These are phyloP conservation scores for Podaxis carcinomalis DNA, from an alignment of 768 basidiomycete species.

Conservation along the genomic window DNA sequence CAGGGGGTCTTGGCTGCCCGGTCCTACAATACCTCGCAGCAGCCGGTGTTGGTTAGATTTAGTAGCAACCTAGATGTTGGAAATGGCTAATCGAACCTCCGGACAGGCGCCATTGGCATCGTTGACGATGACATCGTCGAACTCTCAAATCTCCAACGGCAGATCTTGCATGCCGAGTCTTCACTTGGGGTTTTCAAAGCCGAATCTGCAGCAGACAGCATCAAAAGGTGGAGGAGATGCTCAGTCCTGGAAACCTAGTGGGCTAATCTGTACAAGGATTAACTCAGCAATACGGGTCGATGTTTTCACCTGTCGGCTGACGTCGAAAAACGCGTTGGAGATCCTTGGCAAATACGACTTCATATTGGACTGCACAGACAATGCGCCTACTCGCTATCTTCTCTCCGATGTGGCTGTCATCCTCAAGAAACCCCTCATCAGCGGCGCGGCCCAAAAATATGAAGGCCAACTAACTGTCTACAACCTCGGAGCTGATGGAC, in stretches of 20 bases:
- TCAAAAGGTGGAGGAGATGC: slow-evolving; percentile 47
- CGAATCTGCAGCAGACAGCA: slow-evolving; percentile 68
- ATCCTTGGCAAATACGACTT: slow-evolving; percentile 65
- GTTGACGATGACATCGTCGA: slow-evolving; percentile 89
- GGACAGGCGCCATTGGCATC: slow-evolving; percentile 76
- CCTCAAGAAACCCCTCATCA: slow-evolving; percentile 79
- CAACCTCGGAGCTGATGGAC: slow-evolving; percentile 64
- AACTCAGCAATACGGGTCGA: slow-evolving; percentile 69
- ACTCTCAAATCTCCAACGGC: slow-evolving; percentile 86
- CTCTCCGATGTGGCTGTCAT: slow-evolving; percentile 81
- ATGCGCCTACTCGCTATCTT: slow-evolving; percentile 87
- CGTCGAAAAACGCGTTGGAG: slow-evolving; percentile 57
- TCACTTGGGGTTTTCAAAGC: slow-evolving; percentile 79
- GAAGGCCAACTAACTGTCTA: slow-evolving; percentile 81
- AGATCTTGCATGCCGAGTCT: slow-evolving; percentile 81
- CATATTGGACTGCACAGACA: slow-evolving; percentile 93
- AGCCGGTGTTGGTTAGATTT: slow-evolving; percentile 76
- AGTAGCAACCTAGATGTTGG: neutral
- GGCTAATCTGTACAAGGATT: slow-evolving; percentile 42
- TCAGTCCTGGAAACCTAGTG: neutral
- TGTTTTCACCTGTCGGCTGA: slow-evolving; percentile 48
- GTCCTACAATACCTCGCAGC: slow-evolving; percentile 92
- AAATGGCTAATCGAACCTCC: slow-evolving; percentile 1
- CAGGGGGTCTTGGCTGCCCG: slow-evolving; percentile 95
- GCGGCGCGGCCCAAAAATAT: slow-evolving; percentile 86